Base-by-base conservation (phyloP, 2,329 filamentous ascomycete genomes). In the Fusarium palustre region DNA sequence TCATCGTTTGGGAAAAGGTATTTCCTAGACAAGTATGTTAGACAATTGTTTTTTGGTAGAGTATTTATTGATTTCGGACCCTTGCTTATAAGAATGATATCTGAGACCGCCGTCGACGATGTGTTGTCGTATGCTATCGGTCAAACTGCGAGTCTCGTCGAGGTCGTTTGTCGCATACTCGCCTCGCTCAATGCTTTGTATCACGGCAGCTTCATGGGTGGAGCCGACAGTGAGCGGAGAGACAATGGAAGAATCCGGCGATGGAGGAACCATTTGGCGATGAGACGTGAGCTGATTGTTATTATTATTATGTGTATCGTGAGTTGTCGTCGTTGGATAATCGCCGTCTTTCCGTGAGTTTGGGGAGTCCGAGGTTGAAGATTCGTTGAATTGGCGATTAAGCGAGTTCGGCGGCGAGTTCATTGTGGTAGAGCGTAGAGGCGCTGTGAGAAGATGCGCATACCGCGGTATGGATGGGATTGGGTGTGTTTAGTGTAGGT, bases 1-100 rank as follows among this genome's bases (percentile, higher is more conserved):
- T 81, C 79, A 64, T 83, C 81, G 55, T 83, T 83, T 25, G 81
- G 81, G 48, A 83, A 83, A 7, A 78, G 75, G 49, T 83, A 83
- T 68, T 80, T 75, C 12, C 81, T 81, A 7, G 79, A 5, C 11
- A 47, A 28, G 15, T 18, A 16, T 7, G 20, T 50, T 50, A 49
- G 46, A 16, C 16, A 16, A 49, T n/a, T 36, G 22, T 49, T 49
- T 18, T 18, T 20, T 11, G 13, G n/a, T 11, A 6, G 36, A 39
- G 36, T 13, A 20, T 13, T 39, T 13, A 39, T 39, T 5, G 7
- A 13, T 12, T 20, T 11, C 36, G 36, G 36, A 39, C 36, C 36
- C 36, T 39, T 39, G 36, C 20, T 39, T 39, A 20, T 39, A 61
- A 9, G 36, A 43, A 58, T 82, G 80, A 52, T 82, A 82, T 1